Percentiles rank a stretch among this genome's conserved stretches.
Conservation (phyloP, 83 land plant genomes). For the Diphasiastrum complanatum region DNA sequence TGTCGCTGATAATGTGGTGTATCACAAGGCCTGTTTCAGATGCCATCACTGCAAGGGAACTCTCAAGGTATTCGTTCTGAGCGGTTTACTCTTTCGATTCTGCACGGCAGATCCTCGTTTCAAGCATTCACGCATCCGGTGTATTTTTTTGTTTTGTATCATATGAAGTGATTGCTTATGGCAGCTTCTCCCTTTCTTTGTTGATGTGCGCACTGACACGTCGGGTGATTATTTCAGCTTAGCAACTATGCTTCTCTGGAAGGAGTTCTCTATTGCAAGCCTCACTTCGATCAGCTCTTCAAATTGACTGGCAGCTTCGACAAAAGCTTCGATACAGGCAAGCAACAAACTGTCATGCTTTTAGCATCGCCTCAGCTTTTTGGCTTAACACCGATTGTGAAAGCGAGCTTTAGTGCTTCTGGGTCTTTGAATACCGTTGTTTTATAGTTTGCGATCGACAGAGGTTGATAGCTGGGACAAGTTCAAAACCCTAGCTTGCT, state of each 20-base stretch:
- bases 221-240: constrained; percentile 33
- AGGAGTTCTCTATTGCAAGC: constrained; percentile 61
- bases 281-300: constrained; percentile 71
- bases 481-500: too few species aligned
- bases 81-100: background rate
- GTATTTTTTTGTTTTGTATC: background rate
- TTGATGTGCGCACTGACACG: background rate
- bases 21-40: constrained; percentile 61
- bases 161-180: background rate
- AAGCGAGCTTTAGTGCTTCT: too few species aligned
- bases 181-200: background rate
- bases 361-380: too few species aligned
- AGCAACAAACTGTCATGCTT: too few species aligned
- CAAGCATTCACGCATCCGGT: background rate
- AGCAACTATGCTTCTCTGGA: constrained; percentile 67
- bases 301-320: constrained; percentile 59
- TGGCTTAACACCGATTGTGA: too few species aligned
- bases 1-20: constrained; percentile 50
- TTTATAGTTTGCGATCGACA: too few species aligned
- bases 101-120: background rate
- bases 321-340: constrained; percentile 49
- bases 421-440: too few species aligned
- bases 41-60: constrained; percentile 73
- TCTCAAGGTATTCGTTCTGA: constrained; percentile 34
- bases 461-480: too few species aligned